Base-by-base conservation (phyloP, 352 stramenopile species). In the Aphanomyces invadans region DNA sequence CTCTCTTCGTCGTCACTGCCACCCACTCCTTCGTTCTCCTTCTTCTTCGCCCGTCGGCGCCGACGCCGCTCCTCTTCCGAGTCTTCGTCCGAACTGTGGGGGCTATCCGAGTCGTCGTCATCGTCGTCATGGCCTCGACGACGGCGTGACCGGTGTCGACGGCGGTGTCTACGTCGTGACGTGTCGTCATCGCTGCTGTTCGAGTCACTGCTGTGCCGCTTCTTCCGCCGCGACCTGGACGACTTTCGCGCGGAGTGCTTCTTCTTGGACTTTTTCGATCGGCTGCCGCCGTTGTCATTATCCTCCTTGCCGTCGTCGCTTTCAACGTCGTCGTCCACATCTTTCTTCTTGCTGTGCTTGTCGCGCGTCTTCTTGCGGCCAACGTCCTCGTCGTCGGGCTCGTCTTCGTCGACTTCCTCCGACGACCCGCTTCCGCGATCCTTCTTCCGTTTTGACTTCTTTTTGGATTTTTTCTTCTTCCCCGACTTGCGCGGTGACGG, bases 291-390 rank as follows among this genome's bases (percentile, higher is more conserved):
- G 1, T 80, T 73, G 10, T 81, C 74, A 7, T 81, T 74, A 1
- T 85, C 80, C 15, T 64, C 62, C 4, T 60, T 33, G 12, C 21
- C 49, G 1, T 21, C 51, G 11, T 71, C 66, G 29, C 21, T 51
- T 23, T 36, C 64, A 38, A 63, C 48, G 33, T 55, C 49, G 21
- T 36, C 23, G 28, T 36, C 64, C 36, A 63, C 48, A 26, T 55
- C 49, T 15, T 36, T 17, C 57, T 83, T 77, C 52, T 88, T 86
- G 65, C 85, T 84, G 62, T 71, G 66, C 38, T 66, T 75, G 2
- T 73, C 68, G 26, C 75, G 71, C 49, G 88, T 88, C 59, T 89
- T 88, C 69, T 86, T 87, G 45, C 75, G 81, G 5, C 9, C 76
- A 12, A 1, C 32, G 5, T 36, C 69, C 17, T 39, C 64, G 48